Evolutionary conservation across 805 yeast genomes (phyloP).

Genomic region (Candida germanica): DNA sequence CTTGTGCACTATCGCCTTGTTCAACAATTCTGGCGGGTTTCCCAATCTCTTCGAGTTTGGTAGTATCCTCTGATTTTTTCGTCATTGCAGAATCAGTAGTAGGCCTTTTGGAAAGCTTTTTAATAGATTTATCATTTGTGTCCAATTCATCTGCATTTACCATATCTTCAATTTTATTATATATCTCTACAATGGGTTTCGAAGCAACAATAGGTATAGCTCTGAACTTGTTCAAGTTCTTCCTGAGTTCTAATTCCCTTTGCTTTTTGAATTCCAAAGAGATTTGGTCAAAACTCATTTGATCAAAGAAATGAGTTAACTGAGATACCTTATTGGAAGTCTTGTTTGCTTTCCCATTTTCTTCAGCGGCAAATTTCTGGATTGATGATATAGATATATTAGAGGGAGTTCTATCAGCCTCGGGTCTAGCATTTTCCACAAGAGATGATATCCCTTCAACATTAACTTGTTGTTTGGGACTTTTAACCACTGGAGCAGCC

Average conservation of each 20-base stretch:
- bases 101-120: constrained; percentile 6
- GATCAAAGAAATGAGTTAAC: constrained; percentile 65
- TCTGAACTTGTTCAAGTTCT: constrained; percentile 59
- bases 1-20: background rate
- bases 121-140: constrained; percentile 10
- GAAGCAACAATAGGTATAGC: constrained; percentile 71
- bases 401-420: constrained; percentile 12
- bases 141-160: constrained; percentile 45
- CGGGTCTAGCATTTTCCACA: constrained; percentile 3
- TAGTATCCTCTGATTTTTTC: background rate
- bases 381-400: constrained; percentile 14
- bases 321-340: constrained; percentile 48
- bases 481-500: background rate
- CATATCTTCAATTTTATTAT: constrained; percentile 84
- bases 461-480: background rate
- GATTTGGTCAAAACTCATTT: constrained; percentile 73
- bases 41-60: background rate
- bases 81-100: constrained; percentile 6
- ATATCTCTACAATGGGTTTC: constrained; percentile 87
- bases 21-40: background rate
- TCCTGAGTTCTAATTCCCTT: constrained; percentile 69
- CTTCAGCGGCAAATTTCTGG: background rate
- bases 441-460: constrained; percentile 2
- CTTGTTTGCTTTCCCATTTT: background rate
- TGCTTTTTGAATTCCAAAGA: constrained; percentile 86